Conservation (phyloP, 371 early-diverging fungal species). For the Apophysomyces sp. region DNA sequence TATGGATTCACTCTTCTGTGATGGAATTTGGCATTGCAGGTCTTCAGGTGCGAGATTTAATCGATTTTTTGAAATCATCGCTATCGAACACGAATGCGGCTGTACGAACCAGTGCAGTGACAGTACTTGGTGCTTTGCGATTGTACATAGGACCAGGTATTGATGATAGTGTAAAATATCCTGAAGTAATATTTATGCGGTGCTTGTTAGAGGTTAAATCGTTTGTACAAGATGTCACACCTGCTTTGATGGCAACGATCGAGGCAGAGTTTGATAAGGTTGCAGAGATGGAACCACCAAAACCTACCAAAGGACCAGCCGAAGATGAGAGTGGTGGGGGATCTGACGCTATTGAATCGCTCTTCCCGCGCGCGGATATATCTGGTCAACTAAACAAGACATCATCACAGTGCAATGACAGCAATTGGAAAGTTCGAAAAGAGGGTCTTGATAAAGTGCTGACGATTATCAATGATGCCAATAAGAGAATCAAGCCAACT, state of each 20-base stretch:
- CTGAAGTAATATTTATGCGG: neutral
- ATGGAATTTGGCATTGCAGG: slow-evolving; percentile 89
- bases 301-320: slow-evolving; percentile 58
- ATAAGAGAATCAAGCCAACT: slow-evolving; percentile 83
- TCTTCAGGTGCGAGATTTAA: slow-evolving; percentile 71
- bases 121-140: slow-evolving; percentile 77
- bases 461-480: slow-evolving; percentile 68
- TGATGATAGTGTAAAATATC: neutral
- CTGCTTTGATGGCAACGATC: slow-evolving; percentile 75
- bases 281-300: slow-evolving; percentile 73
- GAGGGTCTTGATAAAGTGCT: slow-evolving; percentile 87
- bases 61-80: slow-evolving; percentile 79
- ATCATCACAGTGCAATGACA: slow-evolving; percentile 69
- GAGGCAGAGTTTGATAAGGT: slow-evolving; percentile 94
- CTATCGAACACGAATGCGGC: slow-evolving; percentile 82
- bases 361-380: slow-evolving; percentile 88
- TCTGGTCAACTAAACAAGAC: slow-evolving; percentile 41
- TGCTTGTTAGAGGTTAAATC: slow-evolving; percentile 54
- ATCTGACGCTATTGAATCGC: slow-evolving; percentile 71
- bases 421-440: slow-evolving; percentile 94
- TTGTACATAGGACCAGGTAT: slow-evolving; percentile 83
- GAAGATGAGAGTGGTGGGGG: slow-evolving; percentile 25
- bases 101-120: slow-evolving; percentile 79
- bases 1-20: slow-evolving; percentile 79
- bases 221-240: slow-evolving; percentile 85